Base-by-base conservation (phyloP, 2,329 filamentous ascomycete genomes). In the Penicillium sp. region DNA sequence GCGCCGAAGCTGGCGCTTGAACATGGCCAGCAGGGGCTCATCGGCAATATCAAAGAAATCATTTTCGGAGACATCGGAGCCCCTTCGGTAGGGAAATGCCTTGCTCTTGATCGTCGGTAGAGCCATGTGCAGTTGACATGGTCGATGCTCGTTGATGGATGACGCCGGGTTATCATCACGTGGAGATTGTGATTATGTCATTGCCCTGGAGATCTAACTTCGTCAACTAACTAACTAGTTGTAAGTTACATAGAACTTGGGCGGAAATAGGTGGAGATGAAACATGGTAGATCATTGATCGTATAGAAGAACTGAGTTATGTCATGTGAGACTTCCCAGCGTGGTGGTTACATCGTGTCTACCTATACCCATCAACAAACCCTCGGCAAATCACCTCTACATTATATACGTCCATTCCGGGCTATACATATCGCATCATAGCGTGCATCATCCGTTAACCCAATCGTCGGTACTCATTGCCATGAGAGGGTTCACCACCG, bases 41-140 rank as follows among this genome's bases (percentile, higher is more conserved):
- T 69, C 66, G n/a, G 64, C 62, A 32, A 69, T 66, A 31, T 69
- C 66, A 47, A 69, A 69, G 51, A 69, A 69, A 45, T 69, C 66
- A 15, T 57, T 54, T 47, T 69, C 66, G 23, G 64, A 69, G 44
- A 61, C 53, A 39, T 53, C 54, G n/a, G 66, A 68, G 41, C 54
- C 60, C 50, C 66, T 56, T 31, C 66, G 65, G 27, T 58, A 56
- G 23, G 60, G 64, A 15, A 65, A 55, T 35, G 46, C 33, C 12
- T 50, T 31, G 25, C 27, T 51, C 38, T 55, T 57, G 33, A 45
- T 37, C 18, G 53, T 40, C 20, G 38, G 38, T 10, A 40, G 23
- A 27, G 38, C 23, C 38, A 40, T 40, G 8, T 25, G 38, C 20
- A 27, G 20, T 27, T n/a, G 38, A 40, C 38, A n/a, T 27, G 4